Evolutionary conservation across 441 rosid genomes (phyloP), one percentile per base, ranked within the genome.

Genomic region (Mallotus japonicus): DNA sequence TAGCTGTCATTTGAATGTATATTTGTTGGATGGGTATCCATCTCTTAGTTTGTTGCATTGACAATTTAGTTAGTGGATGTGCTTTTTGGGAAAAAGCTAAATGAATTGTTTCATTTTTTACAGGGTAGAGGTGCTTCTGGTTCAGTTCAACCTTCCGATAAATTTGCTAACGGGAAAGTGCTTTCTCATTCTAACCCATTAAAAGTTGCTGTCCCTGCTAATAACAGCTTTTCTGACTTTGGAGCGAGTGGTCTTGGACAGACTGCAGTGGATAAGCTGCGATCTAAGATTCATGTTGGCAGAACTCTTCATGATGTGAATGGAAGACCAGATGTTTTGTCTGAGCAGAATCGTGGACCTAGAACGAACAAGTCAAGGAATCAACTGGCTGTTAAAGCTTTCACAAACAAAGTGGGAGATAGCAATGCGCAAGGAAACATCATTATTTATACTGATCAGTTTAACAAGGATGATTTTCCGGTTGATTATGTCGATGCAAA

Each of bases 391-490:
- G 91, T 91, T 62, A 86, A 85, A 83, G 87, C 89, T 22, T 86
- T 83, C 79, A 84, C 97, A 58, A 76, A 84, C 54, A 89, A 79
- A 75, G 86, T 86, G 74, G 96, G 91, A 70, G 80, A 80, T 64
- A 66, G 56, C 69, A 87, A 91, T 75, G 81, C 82, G 0, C 89
- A 85, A 73, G 96, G 93, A 58, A 83, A 87, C 66, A 86, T 90
- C 68, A 76, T 88, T 72, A 82, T 90, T 37, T 70, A 81, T 71
- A 82, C 84, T 69, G 89, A 82, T 71, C 93, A 85, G 76, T 90
- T 89, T 79, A 94, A 92, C 80, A 85, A 75, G 82, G 97, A 85
- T 68, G 89, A 87, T 85, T 87, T 94, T 75, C 77, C 77, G 64
- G 77, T 86, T 28, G 86, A 88, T 46, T 85, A 86, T 79, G 78